Conservation (phyloP, 805 yeast genomes). For the Blastobotrys parvus region DNA sequence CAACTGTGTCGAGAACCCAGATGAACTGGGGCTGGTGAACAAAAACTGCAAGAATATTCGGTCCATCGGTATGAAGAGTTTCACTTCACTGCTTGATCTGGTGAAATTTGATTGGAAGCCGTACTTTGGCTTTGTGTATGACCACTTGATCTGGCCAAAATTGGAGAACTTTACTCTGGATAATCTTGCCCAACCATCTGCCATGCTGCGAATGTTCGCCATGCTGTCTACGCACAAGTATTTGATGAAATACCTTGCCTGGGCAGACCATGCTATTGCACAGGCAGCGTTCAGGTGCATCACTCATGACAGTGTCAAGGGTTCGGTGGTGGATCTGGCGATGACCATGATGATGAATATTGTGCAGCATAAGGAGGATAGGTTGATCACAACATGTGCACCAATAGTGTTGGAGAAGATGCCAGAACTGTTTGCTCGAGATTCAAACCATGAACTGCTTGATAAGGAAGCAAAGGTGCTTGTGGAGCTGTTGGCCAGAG, state of each 20-base stretch:
- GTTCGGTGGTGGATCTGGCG: conserved; percentile 52
- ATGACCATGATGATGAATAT: conserved; percentile 35
- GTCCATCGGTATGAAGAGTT: conserved; percentile 56
- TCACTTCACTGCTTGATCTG: conserved; percentile 46
- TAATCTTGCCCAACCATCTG: conserved; percentile 76
- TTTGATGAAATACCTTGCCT: conserved; percentile 43
- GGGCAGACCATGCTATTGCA: conserved; percentile 48
- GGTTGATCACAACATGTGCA: conserved; percentile 22
- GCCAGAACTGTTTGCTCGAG: conserved; percentile 15
- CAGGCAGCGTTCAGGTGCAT: conserved; percentile 49
- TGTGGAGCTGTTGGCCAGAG: conserved; percentile 36
- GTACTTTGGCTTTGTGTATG: conserved; percentile 43
- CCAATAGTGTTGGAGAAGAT: conserved; percentile 19
- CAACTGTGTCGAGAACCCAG: conserved; percentile 34
- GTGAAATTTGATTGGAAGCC: conserved; percentile 48
- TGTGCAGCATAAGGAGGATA: no score
- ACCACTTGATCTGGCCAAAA: conserved; percentile 52
- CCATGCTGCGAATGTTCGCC: conserved; percentile 58
- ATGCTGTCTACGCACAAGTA: conserved; percentile 45
- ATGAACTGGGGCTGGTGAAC: background rate
- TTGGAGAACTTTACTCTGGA: conserved; percentile 60
- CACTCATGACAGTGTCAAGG: conserved; percentile 51
- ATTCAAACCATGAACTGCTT: conserved; percentile 10
- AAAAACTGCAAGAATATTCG: conserved; percentile 34
- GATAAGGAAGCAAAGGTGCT: conserved; percentile 18